These are phyloP conservation scores for Vigna mungo DNA, from an alignment of 306 rosid genomes.

Conservation along the genomic window DNA sequence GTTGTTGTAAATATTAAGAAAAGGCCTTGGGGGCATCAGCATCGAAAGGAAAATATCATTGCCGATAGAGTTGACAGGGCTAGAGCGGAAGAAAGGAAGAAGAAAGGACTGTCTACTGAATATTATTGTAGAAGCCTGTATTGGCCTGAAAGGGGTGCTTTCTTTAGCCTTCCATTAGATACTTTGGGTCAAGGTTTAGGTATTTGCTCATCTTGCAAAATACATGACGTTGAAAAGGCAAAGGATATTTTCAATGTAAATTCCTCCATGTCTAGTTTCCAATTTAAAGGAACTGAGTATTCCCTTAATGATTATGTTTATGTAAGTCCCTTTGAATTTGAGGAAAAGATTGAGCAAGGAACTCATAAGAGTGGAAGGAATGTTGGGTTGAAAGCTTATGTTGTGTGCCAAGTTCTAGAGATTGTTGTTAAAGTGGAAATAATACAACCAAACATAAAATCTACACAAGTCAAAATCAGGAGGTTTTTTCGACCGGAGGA, in stretches of 20 bases:
- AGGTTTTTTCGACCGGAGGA: slow-evolving; percentile 95
- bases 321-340: slow-evolving; percentile 69
- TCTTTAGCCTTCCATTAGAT: slow-evolving; percentile 64
- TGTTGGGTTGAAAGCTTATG: slow-evolving; percentile 83
- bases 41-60: slow-evolving; percentile 69
- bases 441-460: slow-evolving; percentile 53
- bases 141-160: slow-evolving; percentile 91
- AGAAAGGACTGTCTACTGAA: slow-evolving; percentile 74
- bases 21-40: slow-evolving; percentile 82
- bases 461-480: slow-evolving; percentile 76
- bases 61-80: slow-evolving; percentile 68
- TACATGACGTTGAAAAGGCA: slow-evolving; percentile 57
- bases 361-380: slow-evolving; percentile 82
- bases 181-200: slow-evolving; percentile 81
- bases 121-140: slow-evolving; percentile 85
- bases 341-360: slow-evolving; percentile 61
- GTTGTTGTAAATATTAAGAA: slow-evolving; percentile 53
- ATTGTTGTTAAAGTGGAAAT: slow-evolving; percentile 57
- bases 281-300: slow-evolving; percentile 65
- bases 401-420: slow-evolving; percentile 83
- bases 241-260: slow-evolving; percentile 64
- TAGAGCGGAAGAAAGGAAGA: slow-evolving; percentile 86
- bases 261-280: slow-evolving; percentile 66
- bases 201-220: slow-evolving; percentile 72
- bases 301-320: slow-evolving; percentile 70